Base-by-base conservation (phyloP, 2,329 filamentous ascomycete genomes). In the Emergomyces pasteurianus region DNA sequence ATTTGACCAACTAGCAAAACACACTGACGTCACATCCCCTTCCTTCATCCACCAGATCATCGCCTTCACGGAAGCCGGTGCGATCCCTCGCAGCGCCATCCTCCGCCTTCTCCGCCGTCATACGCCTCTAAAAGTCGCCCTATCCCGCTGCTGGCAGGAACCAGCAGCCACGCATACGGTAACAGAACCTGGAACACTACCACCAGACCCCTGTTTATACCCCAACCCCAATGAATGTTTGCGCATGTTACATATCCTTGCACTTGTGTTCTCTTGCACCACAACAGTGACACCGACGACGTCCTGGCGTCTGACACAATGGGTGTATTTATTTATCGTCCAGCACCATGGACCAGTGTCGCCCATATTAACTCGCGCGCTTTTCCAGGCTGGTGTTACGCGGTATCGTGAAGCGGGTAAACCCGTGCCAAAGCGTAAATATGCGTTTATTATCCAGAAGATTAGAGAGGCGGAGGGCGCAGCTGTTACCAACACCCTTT, bases 341-440 rank as follows among this genome's bases (percentile, higher is more conserved):
- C 69, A 70, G 28, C 72, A 78, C 52, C 64, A 72, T 55, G 78
- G 75, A 9, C 76, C 76, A 1, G 67, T 82, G 18, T 69, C 71
- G 21, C 72, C 75, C 1, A 63, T 72, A 2, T 69, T 83, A 61
- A 75, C 74, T 7, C 75, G 78, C 38, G 79, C 81, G 0, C 65
- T 83, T 66, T 80, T 81, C 61, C 73, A 77, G 64, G 77, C 78
- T 26, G 80, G 78, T 18, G 70, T 83, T 28, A 70, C 76, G 28
- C 71, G 79, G 18, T 75, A 72, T 43, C 71, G 78, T 18, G 68
- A 73, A 23, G 71, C 72, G 38, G 73, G 73, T 1, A 62, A 66
- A 2, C 66, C 66, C 28, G 68, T 80, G 1, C 65, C 72, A 14
- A 66, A 65, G 0, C 64, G 64, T 34, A 71, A 73, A 61, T 71